Conservation (phyloP, 2,329 filamentous ascomycete species). For the Juglanconis sp. region DNA sequence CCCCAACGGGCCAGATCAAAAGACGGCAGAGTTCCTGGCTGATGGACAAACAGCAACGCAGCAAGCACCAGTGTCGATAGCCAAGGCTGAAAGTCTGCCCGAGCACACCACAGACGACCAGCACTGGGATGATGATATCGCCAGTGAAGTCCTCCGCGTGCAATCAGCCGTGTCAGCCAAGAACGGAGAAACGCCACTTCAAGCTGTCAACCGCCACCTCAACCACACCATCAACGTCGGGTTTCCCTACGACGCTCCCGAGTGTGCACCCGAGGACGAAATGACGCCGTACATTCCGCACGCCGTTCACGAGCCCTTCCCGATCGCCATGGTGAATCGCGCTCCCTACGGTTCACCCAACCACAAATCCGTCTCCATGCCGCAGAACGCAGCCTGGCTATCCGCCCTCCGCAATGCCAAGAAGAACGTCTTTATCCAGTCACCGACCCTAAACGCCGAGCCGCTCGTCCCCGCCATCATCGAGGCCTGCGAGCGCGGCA, state of each 20-base stretch:
- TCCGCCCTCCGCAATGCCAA: slow-evolving; percentile 65
- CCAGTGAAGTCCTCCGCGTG: slow-evolving; percentile 58
- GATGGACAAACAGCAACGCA: slow-evolving; percentile 21
- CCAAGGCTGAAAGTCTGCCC: slow-evolving; percentile 30
- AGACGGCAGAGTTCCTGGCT: slow-evolving; percentile 24
- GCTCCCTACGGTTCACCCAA: slow-evolving; percentile 64
- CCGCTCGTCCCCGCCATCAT: slow-evolving; percentile 62
- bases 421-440: slow-evolving; percentile 70
- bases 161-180: slow-evolving; percentile 53
- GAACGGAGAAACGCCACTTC: slow-evolving; percentile 48
- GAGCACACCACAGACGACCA: slow-evolving; percentile 58
- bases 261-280: slow-evolving; percentile 47
- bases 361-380: slow-evolving; percentile 58
- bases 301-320: slow-evolving; percentile 52
- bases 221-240: slow-evolving; percentile 57
- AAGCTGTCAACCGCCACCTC: slow-evolving; percentile 62
- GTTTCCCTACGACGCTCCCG: slow-evolving; percentile 51
- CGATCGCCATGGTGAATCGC: slow-evolving; percentile 70
- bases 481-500: slow-evolving; percentile 62
- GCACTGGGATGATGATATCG: slow-evolving; percentile 62
- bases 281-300: slow-evolving; percentile 67
- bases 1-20: slow-evolving; percentile 18
- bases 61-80: not conserved
- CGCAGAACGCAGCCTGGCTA: slow-evolving; percentile 74
- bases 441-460: slow-evolving; percentile 72